Evolutionary conservation across 1,284 basidiomycete species (phyloP).

Genomic region (Ceratobasidium sp.): DNA sequence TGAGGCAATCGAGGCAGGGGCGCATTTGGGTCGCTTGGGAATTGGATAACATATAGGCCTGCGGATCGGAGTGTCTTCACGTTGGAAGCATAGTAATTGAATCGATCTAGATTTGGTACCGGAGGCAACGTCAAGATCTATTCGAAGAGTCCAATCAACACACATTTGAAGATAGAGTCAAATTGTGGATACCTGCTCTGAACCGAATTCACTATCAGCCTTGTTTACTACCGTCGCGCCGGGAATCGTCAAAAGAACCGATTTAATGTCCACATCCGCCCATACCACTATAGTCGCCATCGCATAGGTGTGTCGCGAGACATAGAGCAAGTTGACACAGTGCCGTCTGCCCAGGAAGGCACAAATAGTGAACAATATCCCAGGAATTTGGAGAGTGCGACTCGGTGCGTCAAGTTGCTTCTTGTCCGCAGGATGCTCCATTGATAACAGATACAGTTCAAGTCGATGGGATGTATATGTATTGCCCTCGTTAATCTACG

Average conservation of each 20-base stretch:
- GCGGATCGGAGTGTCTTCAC: background rate
- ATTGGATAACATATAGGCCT: background rate
- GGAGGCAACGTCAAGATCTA: background rate
- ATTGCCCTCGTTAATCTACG: too few species aligned
- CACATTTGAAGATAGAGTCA: background rate
- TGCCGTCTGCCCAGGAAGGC: background rate
- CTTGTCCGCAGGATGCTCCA: too few species aligned
- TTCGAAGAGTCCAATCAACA: background rate
- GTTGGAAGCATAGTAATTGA: background rate
- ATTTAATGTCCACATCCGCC: background rate
- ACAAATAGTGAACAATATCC: background rate
- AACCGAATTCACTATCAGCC: background rate
- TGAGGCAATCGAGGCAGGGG: background rate
- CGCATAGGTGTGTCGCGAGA: background rate
- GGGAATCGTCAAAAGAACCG: background rate
- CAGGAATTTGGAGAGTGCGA: background rate
- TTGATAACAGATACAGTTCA: too few species aligned
- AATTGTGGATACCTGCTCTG: background rate
- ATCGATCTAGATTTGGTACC: background rate
- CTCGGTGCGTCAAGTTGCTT: too few species aligned
- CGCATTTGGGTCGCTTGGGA: background rate
- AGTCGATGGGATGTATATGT: background rate
- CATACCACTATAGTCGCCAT: background rate
- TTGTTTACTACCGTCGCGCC: background rate
- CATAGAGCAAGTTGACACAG: background rate